Base-by-base conservation (phyloP, 176 grass and related monocot genomes). In the Oropetium thomaeum region DNA sequence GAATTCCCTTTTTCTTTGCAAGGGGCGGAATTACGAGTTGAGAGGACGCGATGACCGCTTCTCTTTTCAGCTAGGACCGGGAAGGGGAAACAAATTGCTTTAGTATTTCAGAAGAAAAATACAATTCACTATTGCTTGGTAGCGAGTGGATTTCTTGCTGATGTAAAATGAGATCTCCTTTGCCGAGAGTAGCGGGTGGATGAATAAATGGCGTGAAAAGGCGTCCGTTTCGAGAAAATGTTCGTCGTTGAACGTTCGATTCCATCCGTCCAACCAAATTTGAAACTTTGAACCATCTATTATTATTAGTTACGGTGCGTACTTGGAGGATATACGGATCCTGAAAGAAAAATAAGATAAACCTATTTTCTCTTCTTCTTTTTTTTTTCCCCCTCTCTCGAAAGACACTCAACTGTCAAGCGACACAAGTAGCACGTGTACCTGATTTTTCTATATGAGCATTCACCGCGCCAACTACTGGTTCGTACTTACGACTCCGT, bases 121-220 rank as follows among this genome's bases (percentile, higher is more conserved):
- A 15, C 27, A n/a, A 72, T 3, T 40, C 23, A 68, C 22, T n/a
- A 17, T 0, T 41, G 3, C 31, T 29, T 38, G 61, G 37, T n/a
- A n/a, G n/a, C n/a, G n/a, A n/a, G n/a, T n/a, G n/a, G 62, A 59
- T 76, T 60, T 40, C 9, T 12, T 32, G 32, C 44, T n/a, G n/a
- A 64, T 35, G 39, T 22, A 12, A 20, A 10, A 28, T 0, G 33
- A 41, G 45, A 63, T 70, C 32, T 77, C 27, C 32, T 34, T n/a
- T n/a, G n/a, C n/a, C n/a, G n/a, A n/a, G n/a, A n/a, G n/a, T n/a
- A n/a, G n/a, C n/a, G n/a, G n/a, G n/a, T n/a, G 7, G 64, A 17
- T 20, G 34, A 66, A 66, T 65, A 65, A 84, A 55, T 71, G 20
- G 34, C 34, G 73, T 77, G 23, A 12, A 51, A 41, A 20, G 64